These are phyloP conservation scores for Solanum bulbocastanum DNA, from an alignment of 257 asterid genomes.

Conservation along the genomic window DNA sequence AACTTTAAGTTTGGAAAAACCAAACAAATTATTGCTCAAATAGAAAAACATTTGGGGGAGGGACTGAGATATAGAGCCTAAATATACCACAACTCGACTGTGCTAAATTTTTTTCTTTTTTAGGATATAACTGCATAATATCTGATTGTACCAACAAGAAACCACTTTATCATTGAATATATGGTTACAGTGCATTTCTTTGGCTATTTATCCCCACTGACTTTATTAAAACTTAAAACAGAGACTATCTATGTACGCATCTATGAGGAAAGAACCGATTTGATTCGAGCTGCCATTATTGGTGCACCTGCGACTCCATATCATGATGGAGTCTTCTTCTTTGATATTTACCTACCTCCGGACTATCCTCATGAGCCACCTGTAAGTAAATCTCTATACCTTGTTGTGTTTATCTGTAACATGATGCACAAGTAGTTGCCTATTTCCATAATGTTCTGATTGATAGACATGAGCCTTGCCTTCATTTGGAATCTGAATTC, in stretches of 20 bases:
- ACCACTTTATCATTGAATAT: not conserved
- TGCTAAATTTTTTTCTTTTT: not conserved
- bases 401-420: not conserved
- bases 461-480: not conserved
- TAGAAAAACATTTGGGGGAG: not conserved
- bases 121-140: not conserved
- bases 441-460: not conserved
- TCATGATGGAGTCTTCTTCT: conserved; percentile 81
- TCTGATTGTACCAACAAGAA: not conserved
- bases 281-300: conserved; percentile 72
- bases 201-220: not conserved
- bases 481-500: not conserved
- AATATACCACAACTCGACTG: not conserved
- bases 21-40: not conserved
- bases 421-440: not conserved
- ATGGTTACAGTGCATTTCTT: not conserved
- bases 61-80: not conserved
- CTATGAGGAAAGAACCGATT: conserved; percentile 71
- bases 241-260: conserved; percentile 67
- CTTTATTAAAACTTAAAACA: conserved; percentile 14
- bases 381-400: conserved; percentile 30
- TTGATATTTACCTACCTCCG: conserved; percentile 74
- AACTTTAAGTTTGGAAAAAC: not conserved
- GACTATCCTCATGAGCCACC: conserved; percentile 91
- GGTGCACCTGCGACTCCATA: conserved; percentile 95